A percentile compares a stretch with the other conserved stretches of the same genome.
phyloP scores from a whole-genome alignment of 2,329 filamentous ascomycete genomes.

The Neodidymelliopsis sp. region DNA sequence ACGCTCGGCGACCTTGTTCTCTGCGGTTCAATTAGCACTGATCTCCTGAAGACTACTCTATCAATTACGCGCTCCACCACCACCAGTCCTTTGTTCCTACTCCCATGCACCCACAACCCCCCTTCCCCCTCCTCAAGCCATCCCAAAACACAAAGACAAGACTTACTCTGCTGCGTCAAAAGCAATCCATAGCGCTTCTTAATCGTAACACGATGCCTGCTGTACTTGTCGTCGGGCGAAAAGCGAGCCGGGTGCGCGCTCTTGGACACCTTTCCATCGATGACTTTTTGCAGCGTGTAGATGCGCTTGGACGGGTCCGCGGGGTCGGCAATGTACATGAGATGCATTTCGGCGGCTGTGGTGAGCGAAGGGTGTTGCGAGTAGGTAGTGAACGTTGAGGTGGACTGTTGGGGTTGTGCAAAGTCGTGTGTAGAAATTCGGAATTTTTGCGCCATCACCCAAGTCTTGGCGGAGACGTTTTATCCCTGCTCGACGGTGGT shows the following conservation, averaged over 20 bases:
- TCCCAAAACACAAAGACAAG: no score
- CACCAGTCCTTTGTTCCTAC: not conserved
- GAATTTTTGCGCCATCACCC: conserved; percentile 37
- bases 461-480: conserved; percentile 11
- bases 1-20: conserved; percentile 39
- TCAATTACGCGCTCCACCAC: not conserved
- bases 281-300: conserved; percentile 94
- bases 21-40: conserved; percentile 16
- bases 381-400: no score
- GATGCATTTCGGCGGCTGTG: conserved; percentile 63
- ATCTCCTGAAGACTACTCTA: no score
- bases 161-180: conserved; percentile 76
- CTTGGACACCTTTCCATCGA: conserved; percentile 85
- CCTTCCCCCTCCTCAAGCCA: not conserved
- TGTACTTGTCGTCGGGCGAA: conserved; percentile 99
- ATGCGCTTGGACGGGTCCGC: conserved; percentile 75
- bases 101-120: conserved; percentile 3
- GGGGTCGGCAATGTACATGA: conserved; percentile 85
- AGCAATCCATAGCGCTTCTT: conserved; percentile 93
- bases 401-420: conserved; percentile 3
- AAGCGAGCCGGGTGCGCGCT: conserved; percentile 95
- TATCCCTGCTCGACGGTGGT: not conserved
- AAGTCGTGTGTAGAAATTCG: conserved; percentile 14
- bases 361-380: not conserved
- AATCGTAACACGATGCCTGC: conserved; percentile 87